Evolutionary conservation across 2,329 filamentous ascomycete species (phyloP).

Genomic region (Exserohilum rostratum): DNA sequence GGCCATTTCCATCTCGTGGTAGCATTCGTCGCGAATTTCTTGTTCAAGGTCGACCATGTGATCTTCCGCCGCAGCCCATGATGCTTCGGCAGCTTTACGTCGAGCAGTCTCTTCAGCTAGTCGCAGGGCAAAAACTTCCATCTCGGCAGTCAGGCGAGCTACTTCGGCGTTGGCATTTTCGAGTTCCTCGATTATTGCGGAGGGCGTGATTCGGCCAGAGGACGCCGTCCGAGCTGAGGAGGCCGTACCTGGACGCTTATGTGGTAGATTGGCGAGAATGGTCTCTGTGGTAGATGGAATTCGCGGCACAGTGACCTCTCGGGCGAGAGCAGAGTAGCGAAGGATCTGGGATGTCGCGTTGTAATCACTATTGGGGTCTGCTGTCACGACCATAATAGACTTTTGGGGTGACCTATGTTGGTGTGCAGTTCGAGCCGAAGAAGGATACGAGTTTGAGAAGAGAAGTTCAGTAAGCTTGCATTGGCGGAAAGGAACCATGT

Average conservation of each 20-base stretch:
- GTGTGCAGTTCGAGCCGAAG: slow-evolving; percentile 53
- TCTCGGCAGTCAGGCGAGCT: slow-evolving; percentile 75
- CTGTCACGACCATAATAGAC: slow-evolving; percentile 94
- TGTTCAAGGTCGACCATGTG: slow-evolving; percentile 78
- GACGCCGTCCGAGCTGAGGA: slow-evolving; percentile 38
- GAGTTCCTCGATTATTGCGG: slow-evolving; percentile 66
- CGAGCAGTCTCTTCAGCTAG: slow-evolving; percentile 73
- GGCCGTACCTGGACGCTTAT: slow-evolving; percentile 40
- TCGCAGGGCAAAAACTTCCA: slow-evolving; percentile 73
- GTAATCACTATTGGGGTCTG: slow-evolving; percentile 90
- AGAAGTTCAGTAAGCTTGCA: slow-evolving; percentile 61
- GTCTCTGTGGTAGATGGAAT: slow-evolving; percentile 81
- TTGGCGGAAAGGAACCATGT: slow-evolving; percentile 74
- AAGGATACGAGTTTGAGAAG: slow-evolving; percentile 58
- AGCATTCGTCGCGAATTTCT: slow-evolving; percentile 87
- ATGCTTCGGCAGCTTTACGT: slow-evolving; percentile 73
- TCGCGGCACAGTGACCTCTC: slow-evolving; percentile 89
- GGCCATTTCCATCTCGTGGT: slow-evolving; percentile 79
- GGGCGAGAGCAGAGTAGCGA: slow-evolving; percentile 88
- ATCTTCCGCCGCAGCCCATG: slow-evolving; percentile 68
- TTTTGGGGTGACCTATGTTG: slow-evolving; percentile 69
- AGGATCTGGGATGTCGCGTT: slow-evolving; percentile 97
- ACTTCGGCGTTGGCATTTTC: slow-evolving; percentile 84
- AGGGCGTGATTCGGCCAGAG: slow-evolving; percentile 56
- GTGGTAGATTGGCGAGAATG: slow-evolving; percentile 55